A percentile compares a stretch with the other conserved stretches of the same genome.
Evolutionary conservation across 73 alveolate genomes (phyloP).

Genomic region (Paramecium sonneborni): DNA sequence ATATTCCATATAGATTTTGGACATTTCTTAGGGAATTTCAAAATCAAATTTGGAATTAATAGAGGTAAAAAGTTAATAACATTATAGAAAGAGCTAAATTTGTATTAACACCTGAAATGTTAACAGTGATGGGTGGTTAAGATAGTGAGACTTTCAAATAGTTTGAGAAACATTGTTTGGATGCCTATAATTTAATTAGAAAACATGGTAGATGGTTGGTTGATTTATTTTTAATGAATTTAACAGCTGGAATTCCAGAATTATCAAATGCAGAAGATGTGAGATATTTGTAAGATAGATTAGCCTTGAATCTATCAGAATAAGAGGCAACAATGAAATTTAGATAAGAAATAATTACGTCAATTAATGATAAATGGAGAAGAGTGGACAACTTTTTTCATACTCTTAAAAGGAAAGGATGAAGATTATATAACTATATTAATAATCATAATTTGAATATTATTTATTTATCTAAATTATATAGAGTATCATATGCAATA

Average conservation of each 20-base stretch:
- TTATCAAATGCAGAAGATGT: conserved; percentile 80
- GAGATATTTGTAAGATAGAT: conserved; percentile 69
- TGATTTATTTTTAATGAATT: conserved; percentile 88
- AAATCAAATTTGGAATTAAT: conserved; percentile 88
- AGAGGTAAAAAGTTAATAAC: conserved; percentile 79
- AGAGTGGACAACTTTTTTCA: conserved; percentile 75
- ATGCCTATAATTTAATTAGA: conserved; percentile 89
- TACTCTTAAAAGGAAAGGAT: conserved; percentile 47
- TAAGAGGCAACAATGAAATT: conserved; percentile 79
- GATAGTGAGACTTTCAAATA: conserved; percentile 73
- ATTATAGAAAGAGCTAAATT: conserved; percentile 76
- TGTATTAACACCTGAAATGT: conserved; percentile 70
- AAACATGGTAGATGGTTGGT: conserved; percentile 79
- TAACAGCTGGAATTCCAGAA: conserved; percentile 94
- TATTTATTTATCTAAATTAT: not conserved
- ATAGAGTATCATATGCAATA: not conserved
- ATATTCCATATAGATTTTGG: conserved; percentile 99
- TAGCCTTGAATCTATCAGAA: conserved; percentile 69
- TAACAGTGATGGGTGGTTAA: conserved; percentile 88
- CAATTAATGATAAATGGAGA: conserved; percentile 72
- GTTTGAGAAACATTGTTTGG: conserved; percentile 79
- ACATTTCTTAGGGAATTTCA: conserved; percentile 95
- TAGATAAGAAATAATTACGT: conserved; percentile 71
- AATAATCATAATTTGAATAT: not conserved
- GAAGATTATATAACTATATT: not conserved